phyloP scores from a whole-genome alignment of 2,329 filamentous ascomycete species.

The Phaeosphaeriaceae sp. region DNA sequence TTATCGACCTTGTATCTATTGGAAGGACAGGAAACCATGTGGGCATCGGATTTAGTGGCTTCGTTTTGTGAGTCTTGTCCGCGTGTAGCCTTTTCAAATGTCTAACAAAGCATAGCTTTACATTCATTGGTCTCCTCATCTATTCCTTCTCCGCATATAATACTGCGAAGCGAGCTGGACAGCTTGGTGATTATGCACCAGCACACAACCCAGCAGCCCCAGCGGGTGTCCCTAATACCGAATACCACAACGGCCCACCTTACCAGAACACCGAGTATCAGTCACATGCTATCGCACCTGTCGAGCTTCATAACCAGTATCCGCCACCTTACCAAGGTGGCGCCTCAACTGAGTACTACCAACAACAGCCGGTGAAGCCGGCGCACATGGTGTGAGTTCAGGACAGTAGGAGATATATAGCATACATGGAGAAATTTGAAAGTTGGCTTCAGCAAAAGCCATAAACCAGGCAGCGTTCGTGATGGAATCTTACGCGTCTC shows the following conservation, averaged over 20 bases:
- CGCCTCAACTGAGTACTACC: constrained; percentile 30
- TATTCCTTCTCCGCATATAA: constrained; percentile 48
- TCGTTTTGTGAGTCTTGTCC: constrained; percentile 45
- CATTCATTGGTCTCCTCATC: constrained; percentile 48
- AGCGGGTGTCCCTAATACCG: constrained; percentile 16
- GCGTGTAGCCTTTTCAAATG: background rate
- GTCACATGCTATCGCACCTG: constrained; percentile 21
- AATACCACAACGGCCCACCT: constrained; percentile 21
- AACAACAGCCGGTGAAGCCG: constrained; percentile 32
- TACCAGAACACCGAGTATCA: constrained; percentile 36
- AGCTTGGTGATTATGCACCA: constrained; percentile 41
- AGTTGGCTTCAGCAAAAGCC: background rate
- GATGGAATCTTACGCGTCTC: too few species aligned
- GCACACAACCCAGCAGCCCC: constrained; percentile 37
- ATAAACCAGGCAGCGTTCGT: too few species aligned
- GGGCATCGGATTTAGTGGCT: constrained; percentile 35
- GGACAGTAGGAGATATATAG: background rate
- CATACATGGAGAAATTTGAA: background rate
- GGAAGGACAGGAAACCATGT: constrained; percentile 23
- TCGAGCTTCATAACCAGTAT: constrained; percentile 24
- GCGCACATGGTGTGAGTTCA: constrained; percentile 31
- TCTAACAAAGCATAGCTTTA: constrained; percentile 32
- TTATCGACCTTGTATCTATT: constrained; percentile 41
- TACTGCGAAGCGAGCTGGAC: too few species aligned
- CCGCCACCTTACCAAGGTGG: constrained; percentile 26